These are phyloP conservation scores for Brasilioporus rufonigricans DNA, from an alignment of 768 basidiomycete species.

Conservation along the genomic window DNA sequence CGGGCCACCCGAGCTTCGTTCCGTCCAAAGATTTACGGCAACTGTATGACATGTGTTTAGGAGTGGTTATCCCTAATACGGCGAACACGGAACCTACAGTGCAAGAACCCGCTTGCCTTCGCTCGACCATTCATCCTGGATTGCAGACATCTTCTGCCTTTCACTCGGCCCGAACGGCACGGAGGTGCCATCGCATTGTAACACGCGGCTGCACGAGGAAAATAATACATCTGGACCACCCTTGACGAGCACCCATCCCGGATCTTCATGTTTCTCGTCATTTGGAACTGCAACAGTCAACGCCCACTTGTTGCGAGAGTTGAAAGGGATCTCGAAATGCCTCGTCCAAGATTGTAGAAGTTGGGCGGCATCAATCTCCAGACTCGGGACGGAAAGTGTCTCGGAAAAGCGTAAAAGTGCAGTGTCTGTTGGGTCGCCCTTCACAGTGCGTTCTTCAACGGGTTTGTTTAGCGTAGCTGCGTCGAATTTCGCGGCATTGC, in stretches of 20 bases:
- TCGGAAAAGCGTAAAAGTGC: constrained; percentile 51
- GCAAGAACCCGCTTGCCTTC: constrained; percentile 55
- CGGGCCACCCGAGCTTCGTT: constrained; percentile 18
- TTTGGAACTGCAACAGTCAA: constrained; percentile 36
- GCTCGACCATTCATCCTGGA: constrained; percentile 44
- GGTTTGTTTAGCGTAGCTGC: constrained; percentile 22
- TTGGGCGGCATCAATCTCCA: constrained; percentile 18
- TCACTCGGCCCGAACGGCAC: constrained; percentile 30
- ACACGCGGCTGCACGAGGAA: constrained; percentile 34
- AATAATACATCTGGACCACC: constrained; percentile 59
- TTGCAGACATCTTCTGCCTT: constrained; percentile 17
- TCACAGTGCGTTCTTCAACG: constrained; percentile 33
- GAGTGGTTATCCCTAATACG: neutral
- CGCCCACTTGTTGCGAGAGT: constrained; percentile 58
- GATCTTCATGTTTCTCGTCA: constrained; percentile 1
- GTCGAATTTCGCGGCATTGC: constrained; percentile 56
- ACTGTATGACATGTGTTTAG: constrained; percentile 6
- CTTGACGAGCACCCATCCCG: constrained; percentile 46
- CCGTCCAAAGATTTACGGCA: constrained; percentile 30
- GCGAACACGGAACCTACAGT: constrained; percentile 24
- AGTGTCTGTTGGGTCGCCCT: constrained; percentile 51
- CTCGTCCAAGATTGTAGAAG: constrained; percentile 21
- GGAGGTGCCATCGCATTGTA: constrained; percentile 31
- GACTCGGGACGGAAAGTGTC: constrained; percentile 20
- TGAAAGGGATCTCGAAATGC: constrained; percentile 41